Conservation (phyloP, 1,139 yeast genomes). For the Suhomyces yuchorum region DNA sequence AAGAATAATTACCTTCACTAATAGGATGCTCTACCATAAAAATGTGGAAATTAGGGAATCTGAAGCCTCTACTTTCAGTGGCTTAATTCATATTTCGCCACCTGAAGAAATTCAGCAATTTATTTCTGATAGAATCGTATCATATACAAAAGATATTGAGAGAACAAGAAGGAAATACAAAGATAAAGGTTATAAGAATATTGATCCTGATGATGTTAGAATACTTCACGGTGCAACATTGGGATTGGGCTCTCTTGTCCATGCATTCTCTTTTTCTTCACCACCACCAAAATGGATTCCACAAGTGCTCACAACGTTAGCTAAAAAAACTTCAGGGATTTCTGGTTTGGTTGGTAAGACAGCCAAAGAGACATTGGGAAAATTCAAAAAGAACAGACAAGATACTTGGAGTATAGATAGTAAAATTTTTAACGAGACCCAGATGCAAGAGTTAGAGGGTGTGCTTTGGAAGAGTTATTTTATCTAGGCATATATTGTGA, state of each 20-base stretch:
- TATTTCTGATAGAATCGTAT: constrained; percentile 27
- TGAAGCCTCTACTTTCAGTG: constrained; percentile 76
- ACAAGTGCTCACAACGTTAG: constrained; percentile 64
- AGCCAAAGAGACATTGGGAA: constrained; percentile 79
- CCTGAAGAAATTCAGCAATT: constrained; percentile 50
- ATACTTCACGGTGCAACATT: constrained; percentile 83
- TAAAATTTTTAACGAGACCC: constrained; percentile 71
- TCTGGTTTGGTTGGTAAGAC: constrained; percentile 83
- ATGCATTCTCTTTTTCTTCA: constrained; percentile 87
- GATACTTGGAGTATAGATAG: constrained; percentile 97
- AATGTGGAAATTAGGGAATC: constrained; percentile 75
- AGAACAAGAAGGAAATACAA: constrained; percentile 34
- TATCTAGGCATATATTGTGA: constrained; percentile 42
- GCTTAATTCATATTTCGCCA: constrained; percentile 79
- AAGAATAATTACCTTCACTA: constrained; percentile 55
- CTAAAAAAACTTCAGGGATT: constrained; percentile 66
- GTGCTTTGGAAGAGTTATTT: constrained; percentile 92
- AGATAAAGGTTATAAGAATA: constrained; percentile 32
- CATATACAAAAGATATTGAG: constrained; percentile 35
- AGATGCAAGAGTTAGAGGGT: constrained; percentile 90
- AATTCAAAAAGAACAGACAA: constrained; percentile 88
- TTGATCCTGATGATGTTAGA: constrained; percentile 45
- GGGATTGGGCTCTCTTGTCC: constrained; percentile 85
- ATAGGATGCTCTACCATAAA: constrained; percentile 59
- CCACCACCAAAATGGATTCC: constrained; percentile 97